Evolutionary conservation across 345 rosid genomes (phyloP), one percentile per base, ranked within the genome.

Genomic region (Stellera chamaejasme): DNA sequence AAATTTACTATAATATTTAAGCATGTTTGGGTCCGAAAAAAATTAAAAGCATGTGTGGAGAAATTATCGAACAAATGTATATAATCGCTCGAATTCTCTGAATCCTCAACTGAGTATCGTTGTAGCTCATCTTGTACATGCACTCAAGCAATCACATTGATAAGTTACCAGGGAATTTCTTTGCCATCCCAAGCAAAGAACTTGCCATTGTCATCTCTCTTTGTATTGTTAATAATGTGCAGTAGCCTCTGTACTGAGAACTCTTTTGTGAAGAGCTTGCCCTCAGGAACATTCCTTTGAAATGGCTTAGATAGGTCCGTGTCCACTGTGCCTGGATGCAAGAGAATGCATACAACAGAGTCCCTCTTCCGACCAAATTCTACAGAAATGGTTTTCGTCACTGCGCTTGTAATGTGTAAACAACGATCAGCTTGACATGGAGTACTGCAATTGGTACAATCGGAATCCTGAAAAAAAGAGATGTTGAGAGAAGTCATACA

Each of bases 131-230:
- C 39, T 32, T 32, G 39, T 32, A 32, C 39, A 5, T n/a, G 55
- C 13, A 32, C 41, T 46, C 27, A 50, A 51, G n/a, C 14, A 13
- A 23, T 50, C n/a, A 32, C 39, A 32, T 14, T 27, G 12, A 25
- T 27, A 32, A 45, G 52, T 69, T 66, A 86, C 95, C 98, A 86
- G 15, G 93, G 90, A 50, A 88, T 84, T 75, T 84, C 87, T 67
- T 86, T 93, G 54, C 97, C 94, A 77, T 92, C 96, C 91, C 98
- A 88, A 14, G 94, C 95, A 60, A 88, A 88, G 78, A 92, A 88
- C 69, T 86, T 88, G 52, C 96, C 98, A 55, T 82, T 88, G 49
- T 86, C 95, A 12, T 65, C 62, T 47, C 45, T 79, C 69, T 68
- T 92, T 56, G 87, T 65, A 16, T 59, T 77, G 70, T 82, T 64